Evolutionary conservation across 176 grass and related monocot species (phyloP).

Genomic region (Pontederia paniculata): DNA sequence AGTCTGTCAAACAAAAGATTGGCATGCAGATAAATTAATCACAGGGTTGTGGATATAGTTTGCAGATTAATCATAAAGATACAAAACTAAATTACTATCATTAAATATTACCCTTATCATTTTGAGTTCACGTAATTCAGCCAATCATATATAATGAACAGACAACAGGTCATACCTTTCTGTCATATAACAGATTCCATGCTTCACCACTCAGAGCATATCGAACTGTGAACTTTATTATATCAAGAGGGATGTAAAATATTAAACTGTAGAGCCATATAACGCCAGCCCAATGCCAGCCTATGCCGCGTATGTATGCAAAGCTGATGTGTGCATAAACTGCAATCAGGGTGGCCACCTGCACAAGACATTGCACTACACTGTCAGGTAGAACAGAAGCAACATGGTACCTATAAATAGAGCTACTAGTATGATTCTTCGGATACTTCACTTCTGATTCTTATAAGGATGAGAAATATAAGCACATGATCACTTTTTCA

Average conservation of each 20-base stretch:
- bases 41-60: too few species aligned
- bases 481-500: neutral
- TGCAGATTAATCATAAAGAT: neutral
- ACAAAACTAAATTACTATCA: neutral
- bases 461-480: neutral
- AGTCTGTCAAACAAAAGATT: conserved; percentile 26
- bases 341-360: conserved; percentile 71
- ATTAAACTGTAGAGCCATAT: conserved; percentile 73
- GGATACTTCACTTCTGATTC: neutral
- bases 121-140: neutral
- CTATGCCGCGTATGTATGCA: conserved; percentile 54
- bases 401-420: neutral
- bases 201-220: conserved; percentile 59
- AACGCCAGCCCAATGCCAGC: conserved; percentile 68
- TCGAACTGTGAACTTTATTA: conserved; percentile 49
- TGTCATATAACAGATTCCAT: conserved; percentile 55
- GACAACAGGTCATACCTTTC: conserved; percentile 27
- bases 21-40: neutral
- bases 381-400: neutral
- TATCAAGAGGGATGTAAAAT: conserved; percentile 64
- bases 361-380: conserved; percentile 4
- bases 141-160: neutral
- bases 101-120: too few species aligned
- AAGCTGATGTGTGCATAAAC: conserved; percentile 64
- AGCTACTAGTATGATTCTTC: neutral